Conservation (phyloP, 225 moss, liverwort and hornwort genomes). For the Straminergon stramineum region DNA sequence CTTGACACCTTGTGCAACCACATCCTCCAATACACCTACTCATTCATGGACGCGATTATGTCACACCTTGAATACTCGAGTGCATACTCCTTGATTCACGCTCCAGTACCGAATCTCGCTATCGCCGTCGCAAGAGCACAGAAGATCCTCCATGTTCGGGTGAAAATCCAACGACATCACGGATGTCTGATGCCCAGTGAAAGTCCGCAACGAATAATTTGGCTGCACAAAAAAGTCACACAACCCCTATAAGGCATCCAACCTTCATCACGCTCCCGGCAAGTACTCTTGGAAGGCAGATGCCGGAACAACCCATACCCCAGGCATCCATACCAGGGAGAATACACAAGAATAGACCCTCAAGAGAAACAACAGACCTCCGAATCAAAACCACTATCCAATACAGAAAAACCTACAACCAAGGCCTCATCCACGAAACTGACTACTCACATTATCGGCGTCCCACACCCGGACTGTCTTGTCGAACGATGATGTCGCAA, state of each 20-base stretch:
- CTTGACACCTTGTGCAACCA: neutral
- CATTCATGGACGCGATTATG: neutral
- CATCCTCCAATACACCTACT: neutral
- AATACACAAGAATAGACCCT: neutral
- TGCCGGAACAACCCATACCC: neutral
- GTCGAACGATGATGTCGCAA: slow-evolving; percentile 99
- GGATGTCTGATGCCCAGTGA: slow-evolving; percentile 77
- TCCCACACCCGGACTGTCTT: slow-evolving; percentile 99
- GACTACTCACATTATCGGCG: slow-evolving; percentile 77
- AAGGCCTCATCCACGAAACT: neutral
- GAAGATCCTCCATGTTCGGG: slow-evolving; percentile 83
- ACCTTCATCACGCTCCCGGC: neutral
- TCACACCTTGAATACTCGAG: slow-evolving; percentile 88
- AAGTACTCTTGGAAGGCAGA: neutral
- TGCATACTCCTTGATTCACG: slow-evolving; percentile 79
- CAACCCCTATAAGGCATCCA: neutral
- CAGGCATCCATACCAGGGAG: neutral
- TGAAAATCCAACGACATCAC: slow-evolving; percentile 99
- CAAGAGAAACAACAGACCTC: neutral
- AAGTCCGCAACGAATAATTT: slow-evolving; percentile 73
- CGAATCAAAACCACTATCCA: neutral
- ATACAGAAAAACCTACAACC: neutral
- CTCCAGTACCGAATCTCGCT: slow-evolving; percentile 99
- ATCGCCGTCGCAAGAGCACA: slow-evolving; percentile 97
- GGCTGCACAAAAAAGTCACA: slow-evolving; percentile 53